Evolutionary conservation across 371 early-diverging fungal genomes (phyloP).

Genomic region (Globomyces sp.): DNA sequence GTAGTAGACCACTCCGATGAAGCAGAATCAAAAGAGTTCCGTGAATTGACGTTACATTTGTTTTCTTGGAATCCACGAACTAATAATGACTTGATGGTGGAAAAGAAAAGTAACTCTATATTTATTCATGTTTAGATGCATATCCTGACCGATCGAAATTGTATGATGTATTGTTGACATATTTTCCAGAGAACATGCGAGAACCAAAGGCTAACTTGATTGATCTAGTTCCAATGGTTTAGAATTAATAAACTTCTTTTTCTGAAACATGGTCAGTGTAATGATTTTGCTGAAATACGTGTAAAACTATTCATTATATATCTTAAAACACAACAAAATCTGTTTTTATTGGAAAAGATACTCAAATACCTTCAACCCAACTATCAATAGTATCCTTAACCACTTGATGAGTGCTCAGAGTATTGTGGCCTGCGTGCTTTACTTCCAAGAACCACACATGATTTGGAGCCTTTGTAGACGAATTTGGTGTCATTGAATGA

Average conservation of each 20-base stretch:
- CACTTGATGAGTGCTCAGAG: slow-evolving; percentile 22
- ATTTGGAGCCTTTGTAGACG: too few species aligned
- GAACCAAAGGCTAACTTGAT: slow-evolving; percentile 74
- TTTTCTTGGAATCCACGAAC: slow-evolving; percentile 37
- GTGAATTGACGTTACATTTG: slow-evolving; percentile 59
- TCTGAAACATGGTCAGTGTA: background rate
- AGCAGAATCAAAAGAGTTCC: slow-evolving; percentile 64
- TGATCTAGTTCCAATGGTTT: slow-evolving; percentile 54
- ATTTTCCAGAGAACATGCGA: slow-evolving; percentile 76
- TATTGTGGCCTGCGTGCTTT: slow-evolving; percentile 33
- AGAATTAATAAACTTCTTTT: background rate
- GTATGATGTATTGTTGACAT: slow-evolving; percentile 68
- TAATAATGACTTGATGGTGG: background rate
- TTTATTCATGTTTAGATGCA: slow-evolving; percentile 16
- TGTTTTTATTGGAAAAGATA: too few species aligned
- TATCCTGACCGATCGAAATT: slow-evolving; percentile 59
- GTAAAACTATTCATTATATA: too few species aligned
- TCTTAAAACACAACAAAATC: too few species aligned
- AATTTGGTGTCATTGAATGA: background rate
- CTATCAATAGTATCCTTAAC: slow-evolving; percentile 23
- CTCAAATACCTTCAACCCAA: slow-evolving; percentile 32
- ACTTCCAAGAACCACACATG: slow-evolving; percentile 29
- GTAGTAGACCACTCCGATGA: slow-evolving; percentile 66
- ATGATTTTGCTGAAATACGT: too few species aligned
- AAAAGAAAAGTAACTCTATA: background rate